Evolutionary conservation across 345 rosid genomes (phyloP).

Genomic region (Pelargonium nanum): DNA sequence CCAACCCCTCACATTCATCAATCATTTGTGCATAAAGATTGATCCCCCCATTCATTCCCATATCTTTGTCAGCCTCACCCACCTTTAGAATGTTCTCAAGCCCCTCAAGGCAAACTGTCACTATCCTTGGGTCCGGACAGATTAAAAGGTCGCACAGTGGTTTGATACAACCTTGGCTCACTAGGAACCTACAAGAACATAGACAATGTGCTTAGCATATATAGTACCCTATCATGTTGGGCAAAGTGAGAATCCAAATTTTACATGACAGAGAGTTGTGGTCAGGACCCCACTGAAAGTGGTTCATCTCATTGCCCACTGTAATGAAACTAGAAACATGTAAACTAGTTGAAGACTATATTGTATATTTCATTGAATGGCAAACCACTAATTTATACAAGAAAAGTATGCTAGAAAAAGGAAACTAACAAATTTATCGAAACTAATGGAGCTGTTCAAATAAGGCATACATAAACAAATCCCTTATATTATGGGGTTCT

Average conservation of each 20-base stretch:
- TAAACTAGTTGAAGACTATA: too few relatives aligned
- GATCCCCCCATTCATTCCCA: constrained; percentile 10
- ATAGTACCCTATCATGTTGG: not conserved
- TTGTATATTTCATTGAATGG: too few relatives aligned
- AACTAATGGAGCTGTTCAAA: too few relatives aligned
- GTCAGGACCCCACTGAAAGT: too few relatives aligned
- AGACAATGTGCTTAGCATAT: not conserved
- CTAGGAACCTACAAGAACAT: constrained; percentile 20
- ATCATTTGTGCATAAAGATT: constrained; percentile 21
- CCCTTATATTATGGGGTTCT: too few relatives aligned
- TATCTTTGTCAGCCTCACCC: constrained; percentile 24
- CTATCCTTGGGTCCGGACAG: constrained; percentile 23
- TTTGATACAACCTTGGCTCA: constrained; percentile 32
- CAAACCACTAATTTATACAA: too few relatives aligned
- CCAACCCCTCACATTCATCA: constrained; percentile 28
- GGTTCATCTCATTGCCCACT: too few relatives aligned
- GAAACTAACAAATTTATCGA: too few relatives aligned
- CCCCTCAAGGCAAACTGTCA: constrained; percentile 28
- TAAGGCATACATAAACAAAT: too few relatives aligned
- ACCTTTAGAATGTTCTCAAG: constrained; percentile 31
- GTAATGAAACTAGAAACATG: too few relatives aligned
- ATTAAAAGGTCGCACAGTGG: constrained; percentile 29
- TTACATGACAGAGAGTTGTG: too few relatives aligned
- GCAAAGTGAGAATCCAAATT: not conserved
- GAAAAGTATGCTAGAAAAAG: too few relatives aligned